phyloP scores from a whole-genome alignment of 2,329 filamentous ascomycete species.

The Phaeoacremonium minimum region DNA sequence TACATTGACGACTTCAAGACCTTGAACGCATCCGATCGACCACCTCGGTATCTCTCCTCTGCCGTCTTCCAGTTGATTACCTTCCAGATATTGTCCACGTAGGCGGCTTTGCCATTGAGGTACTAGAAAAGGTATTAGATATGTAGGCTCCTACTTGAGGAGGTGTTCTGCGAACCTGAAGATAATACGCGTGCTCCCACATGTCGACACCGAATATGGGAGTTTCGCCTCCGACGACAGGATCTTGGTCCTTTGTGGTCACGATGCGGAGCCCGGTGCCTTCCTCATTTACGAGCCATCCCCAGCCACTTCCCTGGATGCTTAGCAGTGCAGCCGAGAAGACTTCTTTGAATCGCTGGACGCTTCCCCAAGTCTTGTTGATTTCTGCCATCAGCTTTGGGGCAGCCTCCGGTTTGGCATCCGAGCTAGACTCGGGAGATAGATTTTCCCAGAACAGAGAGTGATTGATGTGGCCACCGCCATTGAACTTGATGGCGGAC shows the following conservation, averaged over 20 bases:
- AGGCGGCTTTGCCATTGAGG: conserved; percentile 69
- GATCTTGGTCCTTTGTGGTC: conserved; percentile 85
- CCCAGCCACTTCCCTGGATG: conserved; percentile 84
- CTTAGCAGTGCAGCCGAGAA: conserved; percentile 64
- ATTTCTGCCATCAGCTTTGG: conserved; percentile 60
- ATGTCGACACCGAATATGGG: conserved; percentile 79
- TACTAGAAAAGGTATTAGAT: conserved; percentile 49
- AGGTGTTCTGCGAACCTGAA: conserved; percentile 52
- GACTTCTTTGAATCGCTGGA: conserved; percentile 60
- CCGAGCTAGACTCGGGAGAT: conserved; percentile 51
- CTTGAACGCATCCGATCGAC: conserved; percentile 39
- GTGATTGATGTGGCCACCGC: conserved; percentile 65
- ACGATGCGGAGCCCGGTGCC: conserved; percentile 61
- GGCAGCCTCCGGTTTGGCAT: conserved; percentile 51
- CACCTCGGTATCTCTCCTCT: conserved; percentile 56
- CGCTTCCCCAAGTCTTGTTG: conserved; percentile 60
- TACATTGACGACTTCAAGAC: conserved; percentile 36
- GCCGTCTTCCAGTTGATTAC: conserved; percentile 74
- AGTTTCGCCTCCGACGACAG: conserved; percentile 58
- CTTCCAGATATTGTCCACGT: conserved; percentile 73
- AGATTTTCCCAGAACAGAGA: conserved; percentile 70
- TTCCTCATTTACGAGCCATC: conserved; percentile 71
- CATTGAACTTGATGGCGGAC: conserved; percentile 63
- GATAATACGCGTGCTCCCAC: conserved; percentile 92
- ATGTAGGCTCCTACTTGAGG: neutral